Conservation (phyloP, 257 asterid genomes). For the Solanum pimpinellifolium region DNA sequence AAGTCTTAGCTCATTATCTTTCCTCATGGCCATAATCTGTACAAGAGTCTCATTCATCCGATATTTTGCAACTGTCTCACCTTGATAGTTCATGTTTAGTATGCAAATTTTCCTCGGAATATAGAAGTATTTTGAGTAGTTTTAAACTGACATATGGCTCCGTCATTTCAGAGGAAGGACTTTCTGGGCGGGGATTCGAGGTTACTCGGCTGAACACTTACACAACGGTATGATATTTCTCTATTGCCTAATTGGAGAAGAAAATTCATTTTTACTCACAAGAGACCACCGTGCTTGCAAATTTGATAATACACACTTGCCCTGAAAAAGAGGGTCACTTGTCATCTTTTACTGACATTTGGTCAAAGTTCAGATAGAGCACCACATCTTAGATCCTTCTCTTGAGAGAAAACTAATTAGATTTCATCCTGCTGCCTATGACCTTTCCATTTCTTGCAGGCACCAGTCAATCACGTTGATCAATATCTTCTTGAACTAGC, state of each 20-base stretch:
- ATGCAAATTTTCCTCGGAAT: not conserved
- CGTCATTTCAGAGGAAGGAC: slow-evolving; percentile 72
- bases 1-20: not conserved
- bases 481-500: slow-evolving; percentile 37
- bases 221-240: slow-evolving; percentile 58
- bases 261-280: not conserved
- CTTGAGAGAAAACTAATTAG: not conserved
- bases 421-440: not conserved
- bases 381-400: not conserved
- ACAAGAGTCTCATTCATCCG: not conserved
- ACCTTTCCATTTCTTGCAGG: slow-evolving; percentile 23
- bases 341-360: not conserved
- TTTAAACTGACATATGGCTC: not conserved
- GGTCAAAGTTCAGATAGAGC: not conserved
- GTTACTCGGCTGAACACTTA: slow-evolving; percentile 86
- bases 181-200: slow-evolving; percentile 73
- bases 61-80: not conserved
- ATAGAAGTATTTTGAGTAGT: not conserved
- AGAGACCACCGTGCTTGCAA: not conserved
- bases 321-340: not conserved
- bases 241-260: not conserved
- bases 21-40: not conserved
- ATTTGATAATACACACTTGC: not conserved
- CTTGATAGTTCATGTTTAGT: not conserved
- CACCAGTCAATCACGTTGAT: slow-evolving; percentile 45